phyloP scores from a whole-genome alignment of 2,329 filamentous ascomycete genomes.

The Penicillium vulpinum region DNA sequence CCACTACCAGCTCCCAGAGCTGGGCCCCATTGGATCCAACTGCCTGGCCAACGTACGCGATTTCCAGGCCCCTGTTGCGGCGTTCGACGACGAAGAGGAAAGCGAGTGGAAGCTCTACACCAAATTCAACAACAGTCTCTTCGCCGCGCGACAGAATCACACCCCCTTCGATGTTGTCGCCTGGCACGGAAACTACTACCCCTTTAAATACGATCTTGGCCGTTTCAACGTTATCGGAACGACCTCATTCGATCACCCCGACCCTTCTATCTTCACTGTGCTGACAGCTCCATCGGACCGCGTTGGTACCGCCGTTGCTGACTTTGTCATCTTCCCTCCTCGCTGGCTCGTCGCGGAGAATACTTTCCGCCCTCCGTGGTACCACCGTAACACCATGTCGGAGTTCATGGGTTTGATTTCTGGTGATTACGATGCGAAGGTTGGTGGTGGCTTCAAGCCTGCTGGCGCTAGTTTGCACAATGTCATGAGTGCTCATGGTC shows the following conservation, averaged over 20 bases:
- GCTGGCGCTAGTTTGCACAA: constrained; percentile 67
- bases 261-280: constrained; percentile 74
- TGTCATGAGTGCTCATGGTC: constrained; percentile 69
- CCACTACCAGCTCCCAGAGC: constrained; percentile 69
- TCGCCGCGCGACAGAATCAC: constrained; percentile 65
- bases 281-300: constrained; percentile 59
- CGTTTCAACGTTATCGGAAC: constrained; percentile 74
- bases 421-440: constrained; percentile 62
- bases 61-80: constrained; percentile 71
- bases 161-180: constrained; percentile 77
- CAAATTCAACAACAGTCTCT: constrained; percentile 69
- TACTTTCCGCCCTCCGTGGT: constrained; percentile 63
- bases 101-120: constrained; percentile 58
- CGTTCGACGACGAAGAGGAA: constrained; percentile 62
- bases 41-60: constrained; percentile 73
- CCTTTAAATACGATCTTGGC: constrained; percentile 78
- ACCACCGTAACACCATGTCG: constrained; percentile 65
- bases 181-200: constrained; percentile 79
- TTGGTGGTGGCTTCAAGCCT: constrained; percentile 58
- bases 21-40: constrained; percentile 72
- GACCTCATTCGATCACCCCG: constrained; percentile 74
- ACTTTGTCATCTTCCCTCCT: constrained; percentile 66
- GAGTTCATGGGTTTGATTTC: constrained; percentile 67
- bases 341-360: constrained; percentile 63
- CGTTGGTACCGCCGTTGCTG: constrained; percentile 62